Conservation (phyloP, 2,329 filamentous ascomycete species). For the Thermothelomyces thermophilus region DNA sequence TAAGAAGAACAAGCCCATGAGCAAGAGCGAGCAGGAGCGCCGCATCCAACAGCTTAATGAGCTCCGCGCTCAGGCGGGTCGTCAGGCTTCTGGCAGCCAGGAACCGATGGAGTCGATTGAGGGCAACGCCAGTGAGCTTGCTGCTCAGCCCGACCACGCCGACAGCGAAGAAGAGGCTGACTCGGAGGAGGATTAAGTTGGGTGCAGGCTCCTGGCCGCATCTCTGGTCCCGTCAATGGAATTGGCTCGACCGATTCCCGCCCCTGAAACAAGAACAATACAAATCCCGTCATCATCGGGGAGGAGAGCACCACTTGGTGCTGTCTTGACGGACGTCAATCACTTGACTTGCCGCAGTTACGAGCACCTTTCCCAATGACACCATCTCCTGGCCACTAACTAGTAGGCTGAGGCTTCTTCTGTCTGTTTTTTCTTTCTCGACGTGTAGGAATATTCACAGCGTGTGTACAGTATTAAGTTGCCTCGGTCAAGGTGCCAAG, state of each 20-base stretch:
- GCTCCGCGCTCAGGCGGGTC: constrained; percentile 47
- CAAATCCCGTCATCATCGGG: neutral
- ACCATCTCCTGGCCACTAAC: neutral
- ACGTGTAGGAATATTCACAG: constrained; percentile 22
- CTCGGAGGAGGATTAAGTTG: constrained; percentile 41
- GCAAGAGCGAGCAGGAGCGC: constrained; percentile 62
- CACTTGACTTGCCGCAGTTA: neutral
- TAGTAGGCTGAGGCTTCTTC: neutral
- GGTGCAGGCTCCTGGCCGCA: neutral
- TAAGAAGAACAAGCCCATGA: constrained; percentile 74
- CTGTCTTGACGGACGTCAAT: neutral
- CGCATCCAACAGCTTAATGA: constrained; percentile 58
- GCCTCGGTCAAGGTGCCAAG: neutral
- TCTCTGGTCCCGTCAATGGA: neutral
- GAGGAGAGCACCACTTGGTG: neutral
- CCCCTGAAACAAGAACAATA: too few relatives aligned
- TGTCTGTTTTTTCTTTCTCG: constrained; percentile 5
- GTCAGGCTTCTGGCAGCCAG: constrained; percentile 42
- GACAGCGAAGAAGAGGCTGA: constrained; percentile 44
- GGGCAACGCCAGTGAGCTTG: constrained; percentile 24
- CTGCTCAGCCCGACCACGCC: constrained; percentile 27
- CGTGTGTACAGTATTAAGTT: constrained; percentile 16
- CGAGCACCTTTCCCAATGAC: neutral
- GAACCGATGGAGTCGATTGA: constrained; percentile 37
- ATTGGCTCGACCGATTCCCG: too few relatives aligned